Evolutionary conservation across 1,139 yeast genomes (phyloP).

Genomic region (Diutina scorzettiae): DNA sequence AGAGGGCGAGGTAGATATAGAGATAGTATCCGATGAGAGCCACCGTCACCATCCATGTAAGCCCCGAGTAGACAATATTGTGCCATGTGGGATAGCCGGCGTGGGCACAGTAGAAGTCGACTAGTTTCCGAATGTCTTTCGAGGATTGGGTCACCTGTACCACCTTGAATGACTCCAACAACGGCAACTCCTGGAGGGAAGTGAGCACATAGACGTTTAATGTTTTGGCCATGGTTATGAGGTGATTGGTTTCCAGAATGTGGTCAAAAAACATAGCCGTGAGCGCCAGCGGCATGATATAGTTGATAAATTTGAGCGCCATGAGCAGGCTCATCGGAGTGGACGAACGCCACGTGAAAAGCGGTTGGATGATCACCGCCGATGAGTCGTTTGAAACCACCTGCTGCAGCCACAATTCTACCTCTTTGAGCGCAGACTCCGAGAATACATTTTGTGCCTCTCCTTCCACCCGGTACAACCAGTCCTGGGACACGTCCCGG

Average conservation of each 20-base stretch:
- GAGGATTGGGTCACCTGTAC: conserved; percentile 7
- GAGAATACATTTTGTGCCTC: background rate
- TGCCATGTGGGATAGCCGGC: background rate
- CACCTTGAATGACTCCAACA: conserved; percentile 9
- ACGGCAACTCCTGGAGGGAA: no score
- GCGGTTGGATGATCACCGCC: conserved; percentile 9
- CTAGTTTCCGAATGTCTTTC: background rate
- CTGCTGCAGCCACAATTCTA: background rate
- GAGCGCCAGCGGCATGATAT: conserved; percentile 12
- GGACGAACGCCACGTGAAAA: conserved; percentile 11
- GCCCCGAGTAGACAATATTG: background rate
- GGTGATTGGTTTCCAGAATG: conserved; percentile 34
- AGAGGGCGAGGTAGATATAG: conserved; percentile 31
- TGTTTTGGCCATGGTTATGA: conserved; percentile 32
- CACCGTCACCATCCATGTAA: background rate
- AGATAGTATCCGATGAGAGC: conserved; percentile 10
- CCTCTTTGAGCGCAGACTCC: background rate
- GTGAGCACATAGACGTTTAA: conserved; percentile 23
- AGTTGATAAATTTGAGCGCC: conserved; percentile 18
- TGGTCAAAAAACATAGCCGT: conserved; percentile 27
- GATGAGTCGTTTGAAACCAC: background rate
- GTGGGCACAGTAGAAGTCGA: background rate
- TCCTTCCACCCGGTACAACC: background rate
- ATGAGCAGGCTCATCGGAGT: conserved; percentile 9
- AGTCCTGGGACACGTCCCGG: background rate